Evolutionary conservation across 805 yeast genomes (phyloP), one percentile per base, ranked within the genome.

Genomic region (Groenewaldozyma tartarivorans): DNA sequence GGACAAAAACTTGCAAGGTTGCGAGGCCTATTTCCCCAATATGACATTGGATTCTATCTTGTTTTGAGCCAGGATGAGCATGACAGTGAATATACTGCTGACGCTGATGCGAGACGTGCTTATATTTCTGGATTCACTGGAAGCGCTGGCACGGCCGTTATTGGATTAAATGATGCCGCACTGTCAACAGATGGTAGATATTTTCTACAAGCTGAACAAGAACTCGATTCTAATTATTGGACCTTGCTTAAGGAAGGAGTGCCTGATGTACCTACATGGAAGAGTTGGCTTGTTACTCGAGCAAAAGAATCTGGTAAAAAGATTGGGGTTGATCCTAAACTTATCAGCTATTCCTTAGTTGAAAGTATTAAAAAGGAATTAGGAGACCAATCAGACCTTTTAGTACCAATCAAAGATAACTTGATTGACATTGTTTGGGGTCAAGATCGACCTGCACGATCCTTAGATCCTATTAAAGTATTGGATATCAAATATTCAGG

Each of bases 121-220:
- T 90, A 71, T 52, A 81, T 90, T 20, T 73, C 88, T 4, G 96
- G 69, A 0, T 90, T 90, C 63, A 81, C 90, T 9, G 98, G 97
- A 1, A 79, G 90, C 37, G 94, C 96, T 2, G 98, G 97, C 19
- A 66, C 85, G 18, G 96, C 95, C 1, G 72, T 92, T n/a, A 71
- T 90, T 16, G 79, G 95, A 3, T 57, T 66, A 34, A 68, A 69
- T 40, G 73, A 75, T 36, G 94, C 95, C 11, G 83, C 81, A 0
- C 63, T 92, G 38, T 77, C 94, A 5, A 92, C 98, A 0, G 98
- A 92, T 61, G 97, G 97, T 1, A 71, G 98, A 49, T 92, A 92
- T 64, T 92, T 86, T 60, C 67, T 84, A 44, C 98, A 92, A 63
- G 97, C 97, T 1, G 75, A 72, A 18, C 75, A 79, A 43, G 92